These are phyloP conservation scores for Eimeria sp. DNA, from an alignment of 169 alveolate genomes.

Conservation along the genomic window DNA sequence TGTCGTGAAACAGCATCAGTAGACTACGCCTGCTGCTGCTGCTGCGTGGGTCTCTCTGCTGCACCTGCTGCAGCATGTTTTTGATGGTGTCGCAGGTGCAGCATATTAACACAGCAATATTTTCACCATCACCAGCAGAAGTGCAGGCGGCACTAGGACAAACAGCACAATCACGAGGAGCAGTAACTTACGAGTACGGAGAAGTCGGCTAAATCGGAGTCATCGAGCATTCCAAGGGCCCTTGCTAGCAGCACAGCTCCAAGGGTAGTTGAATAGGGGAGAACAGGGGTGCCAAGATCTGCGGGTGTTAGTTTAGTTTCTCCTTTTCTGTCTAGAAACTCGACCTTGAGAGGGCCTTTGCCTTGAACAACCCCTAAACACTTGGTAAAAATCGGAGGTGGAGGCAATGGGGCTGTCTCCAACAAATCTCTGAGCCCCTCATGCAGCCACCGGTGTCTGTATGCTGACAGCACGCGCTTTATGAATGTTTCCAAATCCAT, in stretches of 20 bases:
- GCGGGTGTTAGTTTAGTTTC: neutral
- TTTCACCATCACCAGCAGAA: neutral
- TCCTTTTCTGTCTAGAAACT: too few relatives aligned
- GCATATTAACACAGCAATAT: neutral
- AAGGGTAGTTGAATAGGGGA: slow-evolving; percentile 11
- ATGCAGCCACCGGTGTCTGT: slow-evolving; percentile 32
- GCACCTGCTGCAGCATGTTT: neutral
- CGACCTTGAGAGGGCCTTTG: neutral
- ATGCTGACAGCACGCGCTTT: neutral
- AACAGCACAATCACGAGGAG: neutral
- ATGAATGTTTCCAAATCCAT: neutral
- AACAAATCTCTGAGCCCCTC: neutral
- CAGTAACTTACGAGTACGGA: neutral
- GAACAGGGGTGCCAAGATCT: neutral
- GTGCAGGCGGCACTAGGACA: neutral
- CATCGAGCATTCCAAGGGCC: slow-evolving; percentile 12
- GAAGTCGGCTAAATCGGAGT: neutral
- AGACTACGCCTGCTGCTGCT: neutral
- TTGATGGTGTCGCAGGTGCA: neutral
- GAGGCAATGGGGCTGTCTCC: neutral
- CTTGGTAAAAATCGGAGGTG: neutral
- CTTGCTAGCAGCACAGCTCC: slow-evolving; percentile 18
- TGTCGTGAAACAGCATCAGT: neutral
- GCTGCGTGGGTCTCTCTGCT: neutral
- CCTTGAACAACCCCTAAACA: neutral